Conservation (phyloP, 176 grass and related monocot genomes). For the Oryza nivara region DNA sequence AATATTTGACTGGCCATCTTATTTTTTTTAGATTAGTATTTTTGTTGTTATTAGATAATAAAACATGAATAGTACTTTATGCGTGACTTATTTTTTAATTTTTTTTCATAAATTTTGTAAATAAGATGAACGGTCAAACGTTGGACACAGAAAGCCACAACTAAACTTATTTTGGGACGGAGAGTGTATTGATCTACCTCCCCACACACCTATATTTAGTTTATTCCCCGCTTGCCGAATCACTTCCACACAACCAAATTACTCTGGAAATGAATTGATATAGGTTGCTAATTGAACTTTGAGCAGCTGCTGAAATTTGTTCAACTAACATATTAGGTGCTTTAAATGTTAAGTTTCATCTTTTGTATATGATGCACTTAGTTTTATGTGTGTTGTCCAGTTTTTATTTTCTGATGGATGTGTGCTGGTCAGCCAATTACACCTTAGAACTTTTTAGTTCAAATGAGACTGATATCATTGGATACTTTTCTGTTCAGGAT, state of each 20-base stretch:
- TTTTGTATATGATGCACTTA: not conserved
- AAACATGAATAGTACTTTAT: no score
- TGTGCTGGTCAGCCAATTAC: not conserved
- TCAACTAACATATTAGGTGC: conserved; percentile 1
- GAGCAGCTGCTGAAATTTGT: not conserved
- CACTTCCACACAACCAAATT: not conserved
- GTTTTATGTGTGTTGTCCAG: not conserved
- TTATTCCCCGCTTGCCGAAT: not conserved
- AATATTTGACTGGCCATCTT: no score
- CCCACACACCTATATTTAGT: no score
- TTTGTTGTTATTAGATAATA: no score
- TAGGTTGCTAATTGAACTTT: not conserved
- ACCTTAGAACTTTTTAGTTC: not conserved
- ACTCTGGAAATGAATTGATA: not conserved
- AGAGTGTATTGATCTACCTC: not conserved
- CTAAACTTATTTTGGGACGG: no score
- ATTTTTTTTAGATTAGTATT: no score
- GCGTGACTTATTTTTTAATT: no score
- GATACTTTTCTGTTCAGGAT: conserved; percentile 51
- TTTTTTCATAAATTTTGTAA: no score
- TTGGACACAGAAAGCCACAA: no score
- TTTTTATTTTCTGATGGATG: not conserved
- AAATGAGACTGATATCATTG: not conserved
- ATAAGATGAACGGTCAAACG: no score
- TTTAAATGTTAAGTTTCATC: conserved; percentile 15